Conservation (phyloP, 257 asterid genomes). For the Plectranthus barbatus region DNA sequence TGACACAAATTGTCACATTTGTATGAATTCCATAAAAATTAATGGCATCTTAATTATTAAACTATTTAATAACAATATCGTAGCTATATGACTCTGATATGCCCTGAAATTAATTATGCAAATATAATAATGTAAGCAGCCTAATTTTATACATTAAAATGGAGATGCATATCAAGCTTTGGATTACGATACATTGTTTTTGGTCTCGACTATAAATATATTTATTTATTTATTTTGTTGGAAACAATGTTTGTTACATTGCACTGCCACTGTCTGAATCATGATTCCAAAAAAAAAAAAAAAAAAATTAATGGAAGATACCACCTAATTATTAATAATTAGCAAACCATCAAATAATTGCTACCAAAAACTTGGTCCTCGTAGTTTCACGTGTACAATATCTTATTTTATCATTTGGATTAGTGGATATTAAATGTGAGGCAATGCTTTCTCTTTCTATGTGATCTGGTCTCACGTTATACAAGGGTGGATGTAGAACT, state of each 20-base stretch:
- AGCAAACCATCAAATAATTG: conserved; percentile 18
- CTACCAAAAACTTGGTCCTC: conserved; percentile 36
- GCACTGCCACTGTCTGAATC: conserved; percentile 24
- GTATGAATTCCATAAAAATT: background rate
- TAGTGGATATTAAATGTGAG: conserved; percentile 11
- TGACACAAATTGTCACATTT: background rate
- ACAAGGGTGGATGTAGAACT: too few relatives aligned
- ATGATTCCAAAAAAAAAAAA: background rate
- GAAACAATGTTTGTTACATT: conserved; percentile 20
- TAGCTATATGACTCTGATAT: background rate
- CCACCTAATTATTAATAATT: conserved; percentile 5
- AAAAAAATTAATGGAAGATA: background rate
- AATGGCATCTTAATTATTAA: background rate
- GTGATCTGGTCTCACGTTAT: background rate
- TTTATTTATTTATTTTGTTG: too few relatives aligned
- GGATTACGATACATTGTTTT: conserved; percentile 50
- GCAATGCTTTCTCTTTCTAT: background rate
- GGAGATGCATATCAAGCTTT: conserved; percentile 37
- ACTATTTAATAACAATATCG: background rate
- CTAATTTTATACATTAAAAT: conserved; percentile 8
- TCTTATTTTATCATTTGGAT: conserved; percentile 11
- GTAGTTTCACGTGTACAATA: conserved; percentile 44
- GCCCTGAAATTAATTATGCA: background rate
- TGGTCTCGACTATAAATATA: conserved; percentile 19
- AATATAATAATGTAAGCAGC: background rate